Evolutionary conservation across 2,329 filamentous ascomycete species (phyloP).

Genomic region (Ophiostoma perfectum): DNA sequence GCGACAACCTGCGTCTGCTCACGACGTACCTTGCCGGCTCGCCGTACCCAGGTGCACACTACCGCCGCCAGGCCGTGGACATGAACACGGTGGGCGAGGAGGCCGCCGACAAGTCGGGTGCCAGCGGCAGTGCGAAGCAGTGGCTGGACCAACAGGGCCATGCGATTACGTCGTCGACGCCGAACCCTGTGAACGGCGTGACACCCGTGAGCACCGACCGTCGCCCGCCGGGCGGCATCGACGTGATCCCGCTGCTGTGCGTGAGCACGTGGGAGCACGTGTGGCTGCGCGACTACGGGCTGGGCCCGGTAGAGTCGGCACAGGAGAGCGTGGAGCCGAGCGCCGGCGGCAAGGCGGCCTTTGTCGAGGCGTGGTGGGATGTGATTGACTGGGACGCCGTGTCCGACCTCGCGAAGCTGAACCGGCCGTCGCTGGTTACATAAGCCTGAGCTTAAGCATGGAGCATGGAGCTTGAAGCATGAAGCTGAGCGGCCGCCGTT

Average conservation of each 20-base stretch:
- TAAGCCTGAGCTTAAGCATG: constrained; percentile 7
- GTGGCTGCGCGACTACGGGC: constrained; percentile 75
- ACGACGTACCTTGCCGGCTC: constrained; percentile 88
- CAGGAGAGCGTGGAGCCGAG: constrained; percentile 38
- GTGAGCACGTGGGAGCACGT: constrained; percentile 96
- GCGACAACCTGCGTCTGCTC: constrained; percentile 57
- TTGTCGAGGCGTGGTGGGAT: constrained; percentile 79
- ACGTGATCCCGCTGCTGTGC: constrained; percentile 73
- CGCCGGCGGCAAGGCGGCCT: constrained; percentile 67
- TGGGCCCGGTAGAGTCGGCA: constrained; percentile 35
- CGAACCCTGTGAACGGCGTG: constrained; percentile 24
- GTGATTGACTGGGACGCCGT: constrained; percentile 80
- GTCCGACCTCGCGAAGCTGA: constrained; percentile 38
- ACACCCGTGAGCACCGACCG: constrained; percentile 26
- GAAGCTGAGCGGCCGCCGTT: too few relatives aligned
- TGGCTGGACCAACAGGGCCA: constrained; percentile 39
- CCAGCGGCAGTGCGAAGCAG: constrained; percentile 34
- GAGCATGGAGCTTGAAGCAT: background rate
- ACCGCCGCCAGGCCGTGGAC: constrained; percentile 63
- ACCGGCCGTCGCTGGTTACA: constrained; percentile 26
- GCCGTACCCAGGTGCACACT: constrained; percentile 80
- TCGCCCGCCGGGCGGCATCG: constrained; percentile 59
- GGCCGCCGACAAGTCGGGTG: constrained; percentile 27
- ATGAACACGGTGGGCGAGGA: constrained; percentile 57
- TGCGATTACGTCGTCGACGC: constrained; percentile 23